These are phyloP conservation scores for Stenocarpella maydis DNA, from an alignment of 2,329 filamentous ascomycete species.

Conservation along the genomic window DNA sequence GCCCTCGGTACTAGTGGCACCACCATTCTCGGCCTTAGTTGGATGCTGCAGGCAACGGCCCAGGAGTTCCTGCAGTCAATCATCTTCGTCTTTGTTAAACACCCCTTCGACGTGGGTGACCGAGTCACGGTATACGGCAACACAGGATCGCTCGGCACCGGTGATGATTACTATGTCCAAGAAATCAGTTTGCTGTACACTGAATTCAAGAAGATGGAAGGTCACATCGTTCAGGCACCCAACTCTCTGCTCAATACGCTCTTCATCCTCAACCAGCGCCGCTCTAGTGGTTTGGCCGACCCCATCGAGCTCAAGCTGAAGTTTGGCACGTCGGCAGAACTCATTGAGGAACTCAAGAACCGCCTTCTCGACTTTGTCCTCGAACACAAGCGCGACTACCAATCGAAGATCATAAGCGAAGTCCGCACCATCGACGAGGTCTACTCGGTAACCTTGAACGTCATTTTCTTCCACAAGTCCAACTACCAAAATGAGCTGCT, in stretches of 20 bases:
- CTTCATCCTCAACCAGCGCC: conserved; percentile 94
- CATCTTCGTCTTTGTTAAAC: conserved; percentile 96
- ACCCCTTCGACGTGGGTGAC: conserved; percentile 96
- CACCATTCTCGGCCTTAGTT: conserved; percentile 86
- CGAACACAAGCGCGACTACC: conserved; percentile 81
- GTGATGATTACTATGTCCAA: conserved; percentile 96
- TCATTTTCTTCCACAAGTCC: conserved; percentile 97
- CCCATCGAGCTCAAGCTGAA: conserved; percentile 84
- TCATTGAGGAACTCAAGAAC: conserved; percentile 83
- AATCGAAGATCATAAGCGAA: conserved; percentile 66
- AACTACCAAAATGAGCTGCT: conserved; percentile 96
- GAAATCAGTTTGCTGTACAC: conserved; percentile 93
- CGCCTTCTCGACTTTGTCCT: conserved; percentile 85
- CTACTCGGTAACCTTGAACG: conserved; percentile 85
- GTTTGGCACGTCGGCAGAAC: conserved; percentile 83
- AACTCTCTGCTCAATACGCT: conserved; percentile 93
- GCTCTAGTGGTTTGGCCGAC: conserved; percentile 88
- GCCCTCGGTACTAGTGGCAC: conserved; percentile 91
- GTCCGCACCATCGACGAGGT: conserved; percentile 82
- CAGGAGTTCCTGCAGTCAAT: conserved; percentile 94
- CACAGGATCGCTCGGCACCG: conserved; percentile 77
- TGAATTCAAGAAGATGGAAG: conserved; percentile 99
- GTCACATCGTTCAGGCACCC: conserved; percentile 92
- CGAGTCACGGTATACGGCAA: conserved; percentile 92
- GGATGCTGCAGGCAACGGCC: conserved; percentile 91